phyloP scores from a whole-genome alignment of 495 filamentous ascomycete genomes.

The Tuber indicum region DNA sequence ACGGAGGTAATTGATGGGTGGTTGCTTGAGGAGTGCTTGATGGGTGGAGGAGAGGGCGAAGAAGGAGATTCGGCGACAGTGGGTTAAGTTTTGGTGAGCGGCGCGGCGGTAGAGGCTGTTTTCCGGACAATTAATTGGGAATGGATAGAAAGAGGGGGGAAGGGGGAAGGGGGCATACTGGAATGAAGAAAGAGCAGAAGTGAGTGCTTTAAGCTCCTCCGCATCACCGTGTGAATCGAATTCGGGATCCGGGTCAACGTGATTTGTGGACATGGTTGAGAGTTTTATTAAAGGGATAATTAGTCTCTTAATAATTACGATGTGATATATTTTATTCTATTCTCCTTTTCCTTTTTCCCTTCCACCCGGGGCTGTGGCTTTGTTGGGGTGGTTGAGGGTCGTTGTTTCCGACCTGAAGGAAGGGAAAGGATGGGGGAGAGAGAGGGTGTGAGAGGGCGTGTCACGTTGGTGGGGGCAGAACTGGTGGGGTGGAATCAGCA shows the following conservation, averaged over 20 bases:
- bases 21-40: constrained; percentile 68
- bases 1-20: constrained; percentile 74
- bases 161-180: constrained; percentile 9
- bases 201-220: constrained; percentile 29
- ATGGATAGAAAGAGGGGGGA: background rate
- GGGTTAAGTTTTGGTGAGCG: constrained; percentile 81
- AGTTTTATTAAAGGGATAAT: background rate
- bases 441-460: background rate
- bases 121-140: background rate
- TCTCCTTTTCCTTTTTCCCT: background rate
- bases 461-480: background rate
- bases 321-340: background rate
- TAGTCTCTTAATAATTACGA: background rate
- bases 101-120: constrained; percentile 59
- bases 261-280: background rate
- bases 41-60: constrained; percentile 80
- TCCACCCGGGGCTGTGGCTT: background rate
- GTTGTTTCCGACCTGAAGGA: background rate
- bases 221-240: constrained; percentile 15
- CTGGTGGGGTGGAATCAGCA: background rate
- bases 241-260: background rate
- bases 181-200: constrained; percentile 26
- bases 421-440: background rate
- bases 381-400: background rate
- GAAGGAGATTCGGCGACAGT: constrained; percentile 80